phyloP scores from a whole-genome alignment of 2,329 filamentous ascomycete genomes.

The Alternaria sp. region DNA sequence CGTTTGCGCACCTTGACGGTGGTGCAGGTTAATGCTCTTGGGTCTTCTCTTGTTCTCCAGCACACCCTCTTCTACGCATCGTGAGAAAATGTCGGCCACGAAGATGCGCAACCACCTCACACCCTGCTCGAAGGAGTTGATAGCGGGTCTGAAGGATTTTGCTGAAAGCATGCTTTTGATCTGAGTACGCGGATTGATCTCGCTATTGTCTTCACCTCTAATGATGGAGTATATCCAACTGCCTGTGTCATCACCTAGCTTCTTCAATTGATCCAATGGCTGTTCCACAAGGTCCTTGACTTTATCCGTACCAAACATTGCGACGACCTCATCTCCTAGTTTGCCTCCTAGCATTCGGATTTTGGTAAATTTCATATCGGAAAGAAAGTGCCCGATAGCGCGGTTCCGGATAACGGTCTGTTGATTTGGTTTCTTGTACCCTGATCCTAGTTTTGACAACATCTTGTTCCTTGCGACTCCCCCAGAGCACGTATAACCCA shows the following conservation, averaged over 20 bases:
- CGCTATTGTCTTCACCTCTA: conserved; percentile 83
- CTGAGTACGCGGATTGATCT: conserved; percentile 89
- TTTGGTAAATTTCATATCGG: conserved; percentile 90
- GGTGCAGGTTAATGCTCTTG: conserved; percentile 84
- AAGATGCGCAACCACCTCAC: conserved; percentile 91
- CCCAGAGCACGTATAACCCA: conserved; percentile 91
- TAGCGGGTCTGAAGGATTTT: conserved; percentile 89
- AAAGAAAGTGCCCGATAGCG: conserved; percentile 80
- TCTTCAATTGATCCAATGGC: conserved; percentile 77
- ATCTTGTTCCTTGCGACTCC: conserved; percentile 93
- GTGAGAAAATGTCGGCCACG: conserved; percentile 86
- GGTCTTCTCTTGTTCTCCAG: conserved; percentile 87
- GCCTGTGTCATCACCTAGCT: conserved; percentile 84
- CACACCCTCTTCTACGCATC: conserved; percentile 89
- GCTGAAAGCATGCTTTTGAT: conserved; percentile 98
- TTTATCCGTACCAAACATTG: conserved; percentile 81
- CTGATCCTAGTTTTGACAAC: conserved; percentile 91
- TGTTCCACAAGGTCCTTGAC: conserved; percentile 79
- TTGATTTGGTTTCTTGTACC: conserved; percentile 89
- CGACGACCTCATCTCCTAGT: conserved; percentile 84
- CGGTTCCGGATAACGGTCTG: conserved; percentile 94
- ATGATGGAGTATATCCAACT: conserved; percentile 86
- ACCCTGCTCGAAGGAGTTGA: conserved; percentile 80
- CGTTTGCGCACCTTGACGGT: conserved; percentile 76
- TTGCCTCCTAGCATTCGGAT: conserved; percentile 96